phyloP scores from a whole-genome alignment of 2,329 filamentous ascomycete genomes.

The Colletotrichum sp. region DNA sequence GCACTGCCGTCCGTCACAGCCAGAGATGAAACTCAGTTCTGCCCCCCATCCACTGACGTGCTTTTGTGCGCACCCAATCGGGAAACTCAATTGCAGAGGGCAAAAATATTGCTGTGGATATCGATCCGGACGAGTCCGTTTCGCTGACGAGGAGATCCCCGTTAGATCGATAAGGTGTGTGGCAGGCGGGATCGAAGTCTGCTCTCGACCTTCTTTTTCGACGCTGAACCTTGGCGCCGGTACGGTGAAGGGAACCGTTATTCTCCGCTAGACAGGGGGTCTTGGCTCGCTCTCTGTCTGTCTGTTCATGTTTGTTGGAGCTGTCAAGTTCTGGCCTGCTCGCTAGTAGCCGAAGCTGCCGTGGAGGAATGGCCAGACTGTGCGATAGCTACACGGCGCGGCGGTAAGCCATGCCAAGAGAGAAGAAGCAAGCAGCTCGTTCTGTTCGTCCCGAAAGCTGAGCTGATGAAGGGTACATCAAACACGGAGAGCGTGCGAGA shows the following conservation, averaged over 20 bases:
- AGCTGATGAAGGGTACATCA: not conserved
- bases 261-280: not conserved
- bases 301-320: not conserved
- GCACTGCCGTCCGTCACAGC: not conserved
- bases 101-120: not conserved
- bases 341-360: not conserved
- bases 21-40: not conserved
- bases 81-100: not conserved
- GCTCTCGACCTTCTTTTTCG: not conserved
- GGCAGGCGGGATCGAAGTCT: not conserved
- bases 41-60: not conserved
- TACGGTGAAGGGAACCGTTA: not conserved
- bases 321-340: not conserved
- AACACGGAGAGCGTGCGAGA: not conserved
- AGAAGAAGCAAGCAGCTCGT: not conserved
- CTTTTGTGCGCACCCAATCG: not conserved
- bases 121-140: not conserved
- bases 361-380: not conserved
- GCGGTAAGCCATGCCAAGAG: not conserved
- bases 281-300: not conserved
- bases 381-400: not conserved
- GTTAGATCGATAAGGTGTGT: slow-evolving; percentile 6
- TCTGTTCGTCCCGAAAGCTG: not conserved
- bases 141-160: not conserved
- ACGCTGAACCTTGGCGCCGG: not conserved